These are phyloP conservation scores for Lentinula edodes DNA, from an alignment of 768 basidiomycete genomes.

Conservation along the genomic window DNA sequence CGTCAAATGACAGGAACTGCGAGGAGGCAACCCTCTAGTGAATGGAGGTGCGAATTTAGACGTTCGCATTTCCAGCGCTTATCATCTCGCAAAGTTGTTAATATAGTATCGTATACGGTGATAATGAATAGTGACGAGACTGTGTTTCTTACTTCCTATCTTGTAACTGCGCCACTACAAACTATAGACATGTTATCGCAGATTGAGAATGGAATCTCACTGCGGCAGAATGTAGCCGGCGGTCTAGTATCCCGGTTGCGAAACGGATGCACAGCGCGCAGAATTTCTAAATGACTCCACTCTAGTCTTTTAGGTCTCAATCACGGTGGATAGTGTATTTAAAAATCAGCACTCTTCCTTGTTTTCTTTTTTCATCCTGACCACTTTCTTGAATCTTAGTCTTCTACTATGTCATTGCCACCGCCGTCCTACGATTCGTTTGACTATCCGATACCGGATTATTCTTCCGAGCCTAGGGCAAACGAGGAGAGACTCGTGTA, in stretches of 20 bases:
- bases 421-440: not conserved
- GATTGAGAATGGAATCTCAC: too few relatives aligned
- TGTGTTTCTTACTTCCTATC: too few relatives aligned
- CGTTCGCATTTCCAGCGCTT: not conserved
- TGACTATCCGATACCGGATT: not conserved
- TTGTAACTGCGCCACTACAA: too few relatives aligned
- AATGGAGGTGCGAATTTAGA: not conserved
- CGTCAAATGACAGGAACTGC: not conserved
- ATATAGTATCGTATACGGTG: too few relatives aligned
- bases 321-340: not conserved
- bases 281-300: not conserved
- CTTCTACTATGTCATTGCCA: not conserved
- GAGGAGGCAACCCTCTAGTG: not conserved
- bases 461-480: conserved; percentile 1
- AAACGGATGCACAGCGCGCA: not conserved
- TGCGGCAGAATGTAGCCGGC: too few relatives aligned
- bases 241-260: too few relatives aligned
- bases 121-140: too few relatives aligned
- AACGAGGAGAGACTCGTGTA: conserved; percentile 1
- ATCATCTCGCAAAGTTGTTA: too few relatives aligned
- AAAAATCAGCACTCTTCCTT: not conserved
- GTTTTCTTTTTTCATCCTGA: not conserved
- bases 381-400: too few relatives aligned
- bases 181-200: too few relatives aligned
- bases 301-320: not conserved